phyloP scores from a whole-genome alignment of 2,329 filamentous ascomycete genomes.

The Diplodia mutila region DNA sequence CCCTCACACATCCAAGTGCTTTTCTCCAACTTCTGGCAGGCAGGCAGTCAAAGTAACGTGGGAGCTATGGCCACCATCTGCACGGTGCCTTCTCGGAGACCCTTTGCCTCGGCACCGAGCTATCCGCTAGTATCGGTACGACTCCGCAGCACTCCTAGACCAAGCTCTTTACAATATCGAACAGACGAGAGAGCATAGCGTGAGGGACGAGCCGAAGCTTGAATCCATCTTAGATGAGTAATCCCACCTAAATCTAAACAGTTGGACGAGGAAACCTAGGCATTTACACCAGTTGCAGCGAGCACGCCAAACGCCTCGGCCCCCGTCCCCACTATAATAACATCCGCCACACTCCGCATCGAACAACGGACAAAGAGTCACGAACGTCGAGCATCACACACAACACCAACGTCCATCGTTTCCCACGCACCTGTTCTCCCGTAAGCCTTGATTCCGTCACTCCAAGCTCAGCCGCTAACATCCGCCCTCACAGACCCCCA shows the following conservation, averaged over 20 bases:
- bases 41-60: background rate
- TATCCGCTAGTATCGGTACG: background rate
- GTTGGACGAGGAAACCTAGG: background rate
- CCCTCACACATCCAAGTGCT: background rate
- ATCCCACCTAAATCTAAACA: too few relatives aligned
- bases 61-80: background rate
- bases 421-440: background rate
- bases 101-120: background rate
- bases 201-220: background rate
- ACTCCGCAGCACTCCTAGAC: background rate
- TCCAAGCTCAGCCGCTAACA: too few relatives aligned
- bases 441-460: too few relatives aligned
- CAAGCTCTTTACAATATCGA: background rate
- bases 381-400: background rate
- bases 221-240: background rate
- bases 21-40: background rate
- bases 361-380: background rate
- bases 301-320: background rate
- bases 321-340: background rate
- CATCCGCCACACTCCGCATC: background rate
- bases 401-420: background rate
- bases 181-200: background rate
- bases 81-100: background rate
- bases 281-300: background rate
- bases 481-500: background rate